phyloP scores from a whole-genome alignment of 176 grass and related monocot genomes.

The Leersia perrieri region DNA sequence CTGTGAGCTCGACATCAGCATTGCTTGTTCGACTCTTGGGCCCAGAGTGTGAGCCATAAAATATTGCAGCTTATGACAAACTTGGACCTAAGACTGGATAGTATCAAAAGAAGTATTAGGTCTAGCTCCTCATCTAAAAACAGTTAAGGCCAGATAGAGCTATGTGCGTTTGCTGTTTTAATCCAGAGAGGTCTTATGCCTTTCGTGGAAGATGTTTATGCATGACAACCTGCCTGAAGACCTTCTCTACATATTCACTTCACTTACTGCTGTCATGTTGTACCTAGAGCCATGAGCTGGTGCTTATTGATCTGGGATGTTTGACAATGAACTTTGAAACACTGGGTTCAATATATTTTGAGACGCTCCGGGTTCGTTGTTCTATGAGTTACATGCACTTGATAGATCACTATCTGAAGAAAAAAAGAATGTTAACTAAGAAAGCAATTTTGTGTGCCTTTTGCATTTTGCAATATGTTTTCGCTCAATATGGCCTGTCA shows the following conservation, averaged over 20 bases:
- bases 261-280: neutral
- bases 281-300: neutral
- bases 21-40: constrained; percentile 76
- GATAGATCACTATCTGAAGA: neutral
- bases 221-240: neutral
- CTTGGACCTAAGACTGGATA: constrained; percentile 32
- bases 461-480: neutral
- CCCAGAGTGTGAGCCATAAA: constrained; percentile 85
- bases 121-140: neutral
- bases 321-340: too few relatives aligned
- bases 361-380: neutral
- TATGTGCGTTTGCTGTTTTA: neutral
- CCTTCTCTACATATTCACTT: neutral
- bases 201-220: neutral
- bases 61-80: constrained; percentile 73
- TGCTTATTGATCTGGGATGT: neutral
- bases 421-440: neutral
- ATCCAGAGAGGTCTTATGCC: neutral
- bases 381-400: too few relatives aligned
- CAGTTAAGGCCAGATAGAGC: neutral
- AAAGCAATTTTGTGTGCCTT: neutral
- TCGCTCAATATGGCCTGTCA: neutral
- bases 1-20: constrained; percentile 48
- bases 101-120: neutral
- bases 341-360: neutral